Percentiles rank a stretch among this genome's conserved stretches.
Conservation (phyloP, 306 rosid species). For the Quercus agrifolia region DNA sequence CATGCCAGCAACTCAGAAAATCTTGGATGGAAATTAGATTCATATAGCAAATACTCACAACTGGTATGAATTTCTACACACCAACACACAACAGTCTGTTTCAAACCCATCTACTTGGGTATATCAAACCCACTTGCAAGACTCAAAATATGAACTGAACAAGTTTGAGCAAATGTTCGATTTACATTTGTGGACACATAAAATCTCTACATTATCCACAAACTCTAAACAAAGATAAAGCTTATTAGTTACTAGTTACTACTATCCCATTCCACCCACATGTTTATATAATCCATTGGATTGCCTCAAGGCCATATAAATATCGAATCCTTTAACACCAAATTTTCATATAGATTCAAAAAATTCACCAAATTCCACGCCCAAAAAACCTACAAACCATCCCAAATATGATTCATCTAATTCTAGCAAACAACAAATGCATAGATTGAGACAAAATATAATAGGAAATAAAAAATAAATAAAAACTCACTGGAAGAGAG, state of each 20-base stretch:
- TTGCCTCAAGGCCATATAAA: background rate
- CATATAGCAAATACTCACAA: background rate
- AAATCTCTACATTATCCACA: too few relatives aligned
- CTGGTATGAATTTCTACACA: background rate
- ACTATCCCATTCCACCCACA: background rate
- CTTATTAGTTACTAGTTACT: background rate
- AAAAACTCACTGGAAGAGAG: conserved; percentile 68
- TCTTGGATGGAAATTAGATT: background rate
- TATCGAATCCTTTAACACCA: background rate
- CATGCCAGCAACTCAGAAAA: background rate
- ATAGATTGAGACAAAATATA: background rate
- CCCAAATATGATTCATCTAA: background rate
- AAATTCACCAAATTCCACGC: background rate
- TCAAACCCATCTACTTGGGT: background rate
- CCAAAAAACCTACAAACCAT: background rate
- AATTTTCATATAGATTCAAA: background rate
- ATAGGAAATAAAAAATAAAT: background rate
- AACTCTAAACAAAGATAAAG: background rate
- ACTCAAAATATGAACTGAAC: background rate
- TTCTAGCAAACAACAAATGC: too few relatives aligned
- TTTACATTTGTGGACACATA: background rate
- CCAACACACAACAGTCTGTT: background rate
- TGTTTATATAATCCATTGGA: background rate
- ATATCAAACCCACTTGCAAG: background rate
- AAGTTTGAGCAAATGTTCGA: background rate